These are phyloP conservation scores for Aspergillus panamensis DNA, from an alignment of 495 filamentous ascomycete genomes.

Conservation along the genomic window DNA sequence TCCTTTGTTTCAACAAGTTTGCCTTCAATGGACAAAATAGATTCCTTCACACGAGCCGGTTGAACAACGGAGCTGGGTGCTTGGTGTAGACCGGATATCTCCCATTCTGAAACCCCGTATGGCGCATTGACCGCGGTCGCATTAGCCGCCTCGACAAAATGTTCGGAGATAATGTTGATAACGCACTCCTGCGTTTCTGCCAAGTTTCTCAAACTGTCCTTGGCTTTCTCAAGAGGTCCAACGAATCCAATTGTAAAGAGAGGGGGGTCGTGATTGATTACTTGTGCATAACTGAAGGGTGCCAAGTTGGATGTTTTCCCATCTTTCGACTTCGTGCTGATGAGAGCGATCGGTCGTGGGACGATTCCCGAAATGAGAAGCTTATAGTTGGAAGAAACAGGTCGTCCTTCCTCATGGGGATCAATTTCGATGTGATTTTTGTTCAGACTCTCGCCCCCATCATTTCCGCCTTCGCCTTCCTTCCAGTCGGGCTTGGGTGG, in stretches of 20 bases:
- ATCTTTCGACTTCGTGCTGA: constrained; percentile 57
- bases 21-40: constrained; percentile 76
- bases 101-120: constrained; percentile 78
- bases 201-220: constrained; percentile 78
- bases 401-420: constrained; percentile 69
- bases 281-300: constrained; percentile 79
- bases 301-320: constrained; percentile 70
- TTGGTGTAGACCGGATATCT: constrained; percentile 70
- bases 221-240: constrained; percentile 50
- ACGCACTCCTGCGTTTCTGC: constrained; percentile 65
- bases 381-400: constrained; percentile 78
- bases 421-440: constrained; percentile 75
- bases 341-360: constrained; percentile 71
- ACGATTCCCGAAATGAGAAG: constrained; percentile 84
- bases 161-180: constrained; percentile 84
- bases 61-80: constrained; percentile 63
- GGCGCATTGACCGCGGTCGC: constrained; percentile 72
- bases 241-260: constrained; percentile 78
- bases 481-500: constrained; percentile 74
- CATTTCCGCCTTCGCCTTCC: constrained; percentile 70
- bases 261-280: constrained; percentile 87
- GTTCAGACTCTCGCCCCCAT: constrained; percentile 50
- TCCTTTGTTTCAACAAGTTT: constrained; percentile 70
- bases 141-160: constrained; percentile 87
- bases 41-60: constrained; percentile 73